These are phyloP conservation scores for Candida quercuum DNA, from an alignment of 805 yeast species.

Conservation along the genomic window DNA sequence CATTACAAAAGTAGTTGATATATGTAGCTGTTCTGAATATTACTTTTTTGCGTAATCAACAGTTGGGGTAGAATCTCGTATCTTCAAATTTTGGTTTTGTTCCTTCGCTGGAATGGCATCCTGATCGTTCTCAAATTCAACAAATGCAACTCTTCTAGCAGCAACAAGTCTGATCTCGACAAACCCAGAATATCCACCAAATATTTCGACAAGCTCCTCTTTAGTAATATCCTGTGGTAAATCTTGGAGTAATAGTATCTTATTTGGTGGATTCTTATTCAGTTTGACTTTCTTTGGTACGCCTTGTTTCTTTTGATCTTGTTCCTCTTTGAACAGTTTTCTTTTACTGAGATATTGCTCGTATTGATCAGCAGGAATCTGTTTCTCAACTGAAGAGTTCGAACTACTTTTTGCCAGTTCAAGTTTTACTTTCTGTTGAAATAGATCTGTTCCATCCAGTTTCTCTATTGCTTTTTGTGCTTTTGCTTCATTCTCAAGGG, in stretches of 20 bases:
- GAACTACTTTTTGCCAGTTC: conserved; percentile 25
- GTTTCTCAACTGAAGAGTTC: conserved; percentile 11
- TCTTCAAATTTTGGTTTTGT: conserved; percentile 17
- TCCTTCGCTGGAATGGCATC: conserved; percentile 41
- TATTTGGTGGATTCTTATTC: conserved; percentile 57
- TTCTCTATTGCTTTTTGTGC: conserved; percentile 30
- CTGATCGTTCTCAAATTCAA: conserved; percentile 62
- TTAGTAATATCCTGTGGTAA: conserved; percentile 42
- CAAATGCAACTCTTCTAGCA: conserved; percentile 67
- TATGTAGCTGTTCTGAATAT: not conserved
- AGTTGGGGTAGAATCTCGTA: conserved; percentile 14
- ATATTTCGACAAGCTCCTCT: conserved; percentile 38
- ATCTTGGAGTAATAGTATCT: conserved; percentile 59
- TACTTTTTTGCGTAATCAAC: conserved; percentile 26
- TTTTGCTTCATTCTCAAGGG: conserved; percentile 37
- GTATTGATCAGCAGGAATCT: conserved; percentile 10
- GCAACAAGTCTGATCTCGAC: conserved; percentile 61
- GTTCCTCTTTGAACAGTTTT: conserved; percentile 12
- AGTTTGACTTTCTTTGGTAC: conserved; percentile 15
- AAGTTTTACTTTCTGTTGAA: conserved; percentile 17
- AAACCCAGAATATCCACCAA: conserved; percentile 53
- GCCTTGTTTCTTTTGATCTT: conserved; percentile 13
- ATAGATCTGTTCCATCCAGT: conserved; percentile 16
- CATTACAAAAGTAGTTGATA: not conserved
- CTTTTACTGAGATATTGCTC: conserved; percentile 15